Base-by-base conservation (phyloP, 2,329 filamentous ascomycete species). In the Ceratocystis alfenasii region DNA sequence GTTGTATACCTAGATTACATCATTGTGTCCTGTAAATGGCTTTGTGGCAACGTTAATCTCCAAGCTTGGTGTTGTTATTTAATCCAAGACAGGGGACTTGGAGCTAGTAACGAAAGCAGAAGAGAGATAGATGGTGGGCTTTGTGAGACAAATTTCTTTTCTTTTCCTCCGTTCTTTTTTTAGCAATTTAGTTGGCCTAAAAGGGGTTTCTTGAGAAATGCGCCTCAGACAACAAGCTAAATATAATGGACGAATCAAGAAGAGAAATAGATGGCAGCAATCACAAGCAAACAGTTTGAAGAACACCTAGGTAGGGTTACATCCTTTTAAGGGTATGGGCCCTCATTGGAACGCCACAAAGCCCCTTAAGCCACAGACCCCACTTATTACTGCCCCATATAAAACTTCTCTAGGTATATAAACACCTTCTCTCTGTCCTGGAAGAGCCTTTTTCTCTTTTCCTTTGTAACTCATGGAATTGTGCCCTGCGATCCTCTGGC, bases 401-500 rank as follows among this genome's bases (percentile, higher is more conserved):
- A 41, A 41, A 41, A 41, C 10, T 41, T 41, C 36, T 41, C 10
- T 15, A 4, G 12, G 36, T 41, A 41, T 41, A 15, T 15, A 41
- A 41, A 41, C 10, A 41, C 3, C 36, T 4, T 41, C 36, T 15
- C 36, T 15, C 36, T 12, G 10, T 41, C 36, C 3, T 5, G 36
- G 3, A 1, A 12, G 0, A 4, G 1, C 3, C 3, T 28, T 71
- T 71, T 72, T 74, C 74, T 72, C 73, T 72, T 72, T 72, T 73
- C 71, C 74, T 73, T 73, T 72, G 72, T 73, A 78, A 79, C 77
- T 12, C 79, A 84, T 80, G 85, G 88, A 91, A 88, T 86, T 95
- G 91, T 95, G 90, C 86, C 82, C 84, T 86, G 84, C 78, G 79
- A 79, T 93, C 89, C 88, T 76, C 83, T 87, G 78, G 81, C 80